phyloP scores from a whole-genome alignment of 2,329 filamentous ascomycete genomes.

The Sarocladium oryzae region DNA sequence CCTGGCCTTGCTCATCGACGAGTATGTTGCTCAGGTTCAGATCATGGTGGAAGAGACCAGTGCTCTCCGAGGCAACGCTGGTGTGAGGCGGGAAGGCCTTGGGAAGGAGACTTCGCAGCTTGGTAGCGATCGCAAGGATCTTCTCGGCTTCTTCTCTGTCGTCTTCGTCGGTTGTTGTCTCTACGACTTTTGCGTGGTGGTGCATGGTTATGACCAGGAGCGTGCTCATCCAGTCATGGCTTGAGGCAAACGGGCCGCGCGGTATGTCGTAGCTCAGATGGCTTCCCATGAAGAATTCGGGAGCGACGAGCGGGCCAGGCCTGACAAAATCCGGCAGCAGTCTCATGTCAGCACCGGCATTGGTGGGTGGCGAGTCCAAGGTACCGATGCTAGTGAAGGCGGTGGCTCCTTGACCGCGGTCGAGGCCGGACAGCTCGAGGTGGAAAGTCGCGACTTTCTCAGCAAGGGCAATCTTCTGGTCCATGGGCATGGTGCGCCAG shows the following conservation, averaged over 20 bases:
- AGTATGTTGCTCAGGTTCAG: slow-evolving; percentile 32
- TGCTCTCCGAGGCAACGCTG: slow-evolving; percentile 16
- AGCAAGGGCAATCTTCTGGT: slow-evolving; percentile 25
- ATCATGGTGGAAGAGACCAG: slow-evolving; percentile 29
- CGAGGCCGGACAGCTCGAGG: slow-evolving; percentile 20
- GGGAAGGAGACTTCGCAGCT: slow-evolving; percentile 23
- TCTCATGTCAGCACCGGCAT: neutral
- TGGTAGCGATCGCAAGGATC: slow-evolving; percentile 17
- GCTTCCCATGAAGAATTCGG: slow-evolving; percentile 26
- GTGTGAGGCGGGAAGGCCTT: slow-evolving; percentile 21
- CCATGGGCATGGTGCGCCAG: slow-evolving; percentile 23
- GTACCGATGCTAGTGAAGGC: slow-evolving; percentile 21
- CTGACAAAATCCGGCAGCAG: neutral
- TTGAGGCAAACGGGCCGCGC: slow-evolving; percentile 30
- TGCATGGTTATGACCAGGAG: slow-evolving; percentile 23
- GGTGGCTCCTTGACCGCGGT: neutral
- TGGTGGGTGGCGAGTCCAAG: slow-evolving; percentile 12
- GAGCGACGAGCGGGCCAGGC: slow-evolving; percentile 24
- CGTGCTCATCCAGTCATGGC: slow-evolving; percentile 30
- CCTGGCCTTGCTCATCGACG: slow-evolving; percentile 25
- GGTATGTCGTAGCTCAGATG: slow-evolving; percentile 24
- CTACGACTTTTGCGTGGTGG: slow-evolving; percentile 19
- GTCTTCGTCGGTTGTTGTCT: slow-evolving; percentile 20
- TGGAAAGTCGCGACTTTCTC: slow-evolving; percentile 24
- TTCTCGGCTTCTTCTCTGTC: slow-evolving; percentile 25